phyloP scores from a whole-genome alignment of 2,329 filamentous ascomycete genomes.

The Aureobasidium sp. region DNA sequence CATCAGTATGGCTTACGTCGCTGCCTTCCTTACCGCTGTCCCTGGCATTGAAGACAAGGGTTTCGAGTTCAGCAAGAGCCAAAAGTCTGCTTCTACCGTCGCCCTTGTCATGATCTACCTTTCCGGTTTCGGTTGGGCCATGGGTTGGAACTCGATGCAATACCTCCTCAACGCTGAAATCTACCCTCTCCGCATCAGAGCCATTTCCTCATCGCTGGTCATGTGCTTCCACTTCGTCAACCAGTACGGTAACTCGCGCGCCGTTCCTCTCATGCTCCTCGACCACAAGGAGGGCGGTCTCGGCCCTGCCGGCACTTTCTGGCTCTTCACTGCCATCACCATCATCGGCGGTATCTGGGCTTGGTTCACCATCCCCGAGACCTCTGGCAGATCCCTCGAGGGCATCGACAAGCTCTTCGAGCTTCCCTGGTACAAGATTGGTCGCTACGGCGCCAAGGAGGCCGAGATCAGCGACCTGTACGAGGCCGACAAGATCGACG shows the following conservation, averaged over 20 bases:
- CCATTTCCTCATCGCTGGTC: constrained; percentile 61
- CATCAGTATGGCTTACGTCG: constrained; percentile 45
- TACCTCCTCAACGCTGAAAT: constrained; percentile 67
- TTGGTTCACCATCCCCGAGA: constrained; percentile 67
- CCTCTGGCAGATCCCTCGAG: constrained; percentile 56
- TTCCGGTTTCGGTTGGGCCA: constrained; percentile 61
- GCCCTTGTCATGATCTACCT: constrained; percentile 52
- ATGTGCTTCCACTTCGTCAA: constrained; percentile 77
- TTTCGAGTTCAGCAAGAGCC: constrained; percentile 38
- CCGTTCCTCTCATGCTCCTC: constrained; percentile 69
- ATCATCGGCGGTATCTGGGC: constrained; percentile 62
- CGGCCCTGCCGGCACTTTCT: constrained; percentile 60
- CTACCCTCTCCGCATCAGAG: constrained; percentile 67
- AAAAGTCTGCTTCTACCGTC: constrained; percentile 55
- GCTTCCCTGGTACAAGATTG: constrained; percentile 68
- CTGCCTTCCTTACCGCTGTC: constrained; percentile 45
- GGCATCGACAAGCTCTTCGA: constrained; percentile 66
- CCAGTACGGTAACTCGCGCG: constrained; percentile 70
- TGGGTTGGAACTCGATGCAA: constrained; percentile 69
- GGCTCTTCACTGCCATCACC: constrained; percentile 64
- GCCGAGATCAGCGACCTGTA: constrained; percentile 18
- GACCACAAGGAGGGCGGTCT: constrained; percentile 28
- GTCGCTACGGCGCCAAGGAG: constrained; percentile 29
- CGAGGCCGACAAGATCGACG: constrained; percentile 11
- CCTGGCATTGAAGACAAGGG: constrained; percentile 47